Evolutionary conservation across 805 yeast genomes (phyloP).

Genomic region (Debaryomyces maramus): DNA sequence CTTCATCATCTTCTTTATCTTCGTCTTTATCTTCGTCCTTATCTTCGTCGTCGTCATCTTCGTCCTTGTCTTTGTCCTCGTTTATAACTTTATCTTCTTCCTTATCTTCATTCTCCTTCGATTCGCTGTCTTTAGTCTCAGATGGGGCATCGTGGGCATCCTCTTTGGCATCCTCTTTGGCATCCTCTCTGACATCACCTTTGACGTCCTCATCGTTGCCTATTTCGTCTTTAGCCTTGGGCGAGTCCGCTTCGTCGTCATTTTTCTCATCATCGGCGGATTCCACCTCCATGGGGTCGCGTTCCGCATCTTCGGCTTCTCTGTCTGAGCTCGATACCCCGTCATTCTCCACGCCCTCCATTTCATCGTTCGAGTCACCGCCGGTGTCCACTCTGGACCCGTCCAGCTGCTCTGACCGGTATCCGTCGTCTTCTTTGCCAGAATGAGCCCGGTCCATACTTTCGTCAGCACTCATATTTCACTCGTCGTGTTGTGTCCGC

Average conservation of each 20-base stretch:
- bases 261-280: conserved; percentile 1
- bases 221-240: background rate
- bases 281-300: conserved; percentile 7
- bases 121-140: background rate
- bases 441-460: conserved; percentile 3
- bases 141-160: conserved; percentile 5
- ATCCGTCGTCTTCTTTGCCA: background rate
- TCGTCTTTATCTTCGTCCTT: conserved; percentile 5
- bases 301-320: conserved; percentile 1
- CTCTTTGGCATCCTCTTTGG: conserved; percentile 5
- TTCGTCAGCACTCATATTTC: conserved; percentile 3
- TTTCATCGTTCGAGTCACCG: too few relatives aligned
- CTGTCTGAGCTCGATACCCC: too few relatives aligned
- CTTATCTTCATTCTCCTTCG: conserved; percentile 4
- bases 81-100: conserved; percentile 4
- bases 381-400: too few relatives aligned
- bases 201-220: background rate
- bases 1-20: conserved; percentile 1
- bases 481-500: too few relatives aligned
- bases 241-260: background rate
- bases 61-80: conserved; percentile 2
- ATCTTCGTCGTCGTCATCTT: conserved; percentile 4
- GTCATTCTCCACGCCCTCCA: too few relatives aligned
- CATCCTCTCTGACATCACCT: background rate
- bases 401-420: too few relatives aligned